These are phyloP conservation scores for Fusarium chlamydosporum DNA, from an alignment of 2,329 filamentous ascomycete genomes.

Conservation along the genomic window DNA sequence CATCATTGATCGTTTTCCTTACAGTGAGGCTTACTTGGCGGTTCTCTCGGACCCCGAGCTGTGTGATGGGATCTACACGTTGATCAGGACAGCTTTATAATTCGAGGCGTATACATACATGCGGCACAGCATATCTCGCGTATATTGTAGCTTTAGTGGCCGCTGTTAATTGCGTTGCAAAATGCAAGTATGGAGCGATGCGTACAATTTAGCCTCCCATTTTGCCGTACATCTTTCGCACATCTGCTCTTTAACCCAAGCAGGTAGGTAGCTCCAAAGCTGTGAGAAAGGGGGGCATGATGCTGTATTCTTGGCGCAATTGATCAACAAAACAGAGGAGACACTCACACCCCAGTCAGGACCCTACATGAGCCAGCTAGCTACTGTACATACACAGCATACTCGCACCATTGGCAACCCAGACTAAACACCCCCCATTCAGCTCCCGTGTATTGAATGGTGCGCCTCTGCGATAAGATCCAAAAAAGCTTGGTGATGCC, in stretches of 20 bases:
- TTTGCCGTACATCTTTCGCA: not conserved
- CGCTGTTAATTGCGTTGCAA: not conserved
- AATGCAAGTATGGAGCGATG: not conserved
- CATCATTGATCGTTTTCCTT: not conserved
- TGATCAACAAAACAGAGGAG: not conserved
- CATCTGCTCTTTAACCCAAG: not conserved
- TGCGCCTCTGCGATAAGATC: slow-evolving; percentile 43
- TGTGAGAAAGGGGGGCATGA: not conserved
- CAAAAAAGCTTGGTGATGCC: slow-evolving; percentile 41
- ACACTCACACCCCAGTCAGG: not conserved
- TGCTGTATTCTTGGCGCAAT: slow-evolving; percentile 9
- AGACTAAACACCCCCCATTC: not conserved
- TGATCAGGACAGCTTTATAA: slow-evolving; percentile 39
- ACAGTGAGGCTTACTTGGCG: slow-evolving; percentile 34
- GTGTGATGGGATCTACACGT: slow-evolving; percentile 43
- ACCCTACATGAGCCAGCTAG: slow-evolving; percentile 10
- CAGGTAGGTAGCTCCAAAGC: not conserved
- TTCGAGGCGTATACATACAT: not conserved
- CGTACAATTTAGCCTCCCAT: not conserved
- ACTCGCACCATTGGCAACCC: not conserved
- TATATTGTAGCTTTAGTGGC: not conserved
- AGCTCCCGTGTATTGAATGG: slow-evolving; percentile 39
- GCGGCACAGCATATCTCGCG: not conserved
- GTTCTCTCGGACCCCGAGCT: slow-evolving; percentile 25
- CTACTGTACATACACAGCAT: too few relatives aligned